Percentiles rank a stretch among this genome's conserved stretches.
These are phyloP conservation scores for Starmera amethionina DNA, from an alignment of 805 yeast species.

Conservation along the genomic window DNA sequence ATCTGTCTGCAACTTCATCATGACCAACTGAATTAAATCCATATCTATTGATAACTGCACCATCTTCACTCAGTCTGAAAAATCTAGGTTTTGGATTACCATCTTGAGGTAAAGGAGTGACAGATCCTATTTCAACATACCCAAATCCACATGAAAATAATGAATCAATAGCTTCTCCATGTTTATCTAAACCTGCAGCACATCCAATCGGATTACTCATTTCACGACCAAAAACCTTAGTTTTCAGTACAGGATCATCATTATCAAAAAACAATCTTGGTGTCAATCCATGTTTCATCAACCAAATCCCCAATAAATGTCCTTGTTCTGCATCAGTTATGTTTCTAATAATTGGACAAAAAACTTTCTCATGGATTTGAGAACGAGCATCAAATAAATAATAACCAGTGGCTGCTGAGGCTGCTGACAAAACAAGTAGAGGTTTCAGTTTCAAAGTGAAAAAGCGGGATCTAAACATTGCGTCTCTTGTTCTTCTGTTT, in stretches of 20 bases:
- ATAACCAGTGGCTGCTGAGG: constrained; percentile 31
- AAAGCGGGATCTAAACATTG: no score
- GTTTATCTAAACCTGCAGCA: constrained; percentile 94
- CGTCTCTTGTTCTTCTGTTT: no score
- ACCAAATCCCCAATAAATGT: constrained; percentile 64
- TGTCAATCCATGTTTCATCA: constrained; percentile 56
- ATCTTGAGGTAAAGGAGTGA: constrained; percentile 88
- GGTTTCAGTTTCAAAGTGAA: neutral
- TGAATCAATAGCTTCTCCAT: constrained; percentile 84
- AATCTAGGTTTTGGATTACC: constrained; percentile 94
- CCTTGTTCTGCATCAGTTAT: constrained; percentile 79
- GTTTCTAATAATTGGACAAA: constrained; percentile 67
- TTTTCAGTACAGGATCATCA: constrained; percentile 43
- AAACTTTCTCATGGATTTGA: constrained; percentile 67
- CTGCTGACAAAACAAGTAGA: neutral
- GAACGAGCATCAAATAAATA: constrained; percentile 72
- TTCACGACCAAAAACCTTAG: constrained; percentile 52
- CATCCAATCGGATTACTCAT: constrained; percentile 77
- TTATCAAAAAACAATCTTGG: constrained; percentile 52
- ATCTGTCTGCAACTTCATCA: constrained; percentile 55
- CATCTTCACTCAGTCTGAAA: constrained; percentile 75
- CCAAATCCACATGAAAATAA: constrained; percentile 73
- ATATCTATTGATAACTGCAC: constrained; percentile 87
- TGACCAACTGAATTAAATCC: constrained; percentile 94
- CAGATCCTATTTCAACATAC: constrained; percentile 87